A percentile compares a stretch with the other conserved stretches of the same genome.
Evolutionary conservation across 176 grass and related monocot genomes (phyloP).

Genomic region (Musa acuminata): DNA sequence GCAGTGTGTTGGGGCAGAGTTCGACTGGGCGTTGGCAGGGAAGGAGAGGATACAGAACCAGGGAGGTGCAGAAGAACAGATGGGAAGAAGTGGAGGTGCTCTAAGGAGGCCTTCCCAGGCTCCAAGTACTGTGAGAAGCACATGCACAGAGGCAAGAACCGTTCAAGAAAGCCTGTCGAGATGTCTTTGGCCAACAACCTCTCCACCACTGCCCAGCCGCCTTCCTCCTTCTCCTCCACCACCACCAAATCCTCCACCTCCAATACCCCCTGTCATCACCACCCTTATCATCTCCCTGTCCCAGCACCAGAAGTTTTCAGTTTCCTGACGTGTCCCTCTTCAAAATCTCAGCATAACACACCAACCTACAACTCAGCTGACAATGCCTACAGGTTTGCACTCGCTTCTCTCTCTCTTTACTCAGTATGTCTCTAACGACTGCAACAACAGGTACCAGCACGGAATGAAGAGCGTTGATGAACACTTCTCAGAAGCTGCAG

Average conservation of each 20-base stretch:
- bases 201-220: conserved; percentile 19
- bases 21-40: conserved; percentile 64
- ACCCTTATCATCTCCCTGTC: conserved; percentile 17
- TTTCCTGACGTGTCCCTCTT: conserved; percentile 39
- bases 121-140: conserved; percentile 98
- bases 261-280: neutral
- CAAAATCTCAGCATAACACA: conserved; percentile 26
- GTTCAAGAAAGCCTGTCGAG: conserved; percentile 99
- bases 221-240: conserved; percentile 7
- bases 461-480: conserved; percentile 52
- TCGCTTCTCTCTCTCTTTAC: neutral
- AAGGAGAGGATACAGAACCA: conserved; percentile 84
- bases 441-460: conserved; percentile 48
- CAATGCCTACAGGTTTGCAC: conserved; percentile 27
- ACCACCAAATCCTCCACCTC: neutral
- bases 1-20: conserved; percentile 76
- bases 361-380: conserved; percentile 38
- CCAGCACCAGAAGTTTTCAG: conserved; percentile 25
- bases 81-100: conserved; percentile 96
- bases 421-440: neutral
- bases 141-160: conserved; percentile 99
- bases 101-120: conserved; percentile 83
- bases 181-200: conserved; percentile 65
- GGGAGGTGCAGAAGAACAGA: conserved; percentile 79
- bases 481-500: conserved; percentile 43